Evolutionary conservation across 306 rosid genomes (phyloP).

Genomic region (Astragalus membranaceus): DNA sequence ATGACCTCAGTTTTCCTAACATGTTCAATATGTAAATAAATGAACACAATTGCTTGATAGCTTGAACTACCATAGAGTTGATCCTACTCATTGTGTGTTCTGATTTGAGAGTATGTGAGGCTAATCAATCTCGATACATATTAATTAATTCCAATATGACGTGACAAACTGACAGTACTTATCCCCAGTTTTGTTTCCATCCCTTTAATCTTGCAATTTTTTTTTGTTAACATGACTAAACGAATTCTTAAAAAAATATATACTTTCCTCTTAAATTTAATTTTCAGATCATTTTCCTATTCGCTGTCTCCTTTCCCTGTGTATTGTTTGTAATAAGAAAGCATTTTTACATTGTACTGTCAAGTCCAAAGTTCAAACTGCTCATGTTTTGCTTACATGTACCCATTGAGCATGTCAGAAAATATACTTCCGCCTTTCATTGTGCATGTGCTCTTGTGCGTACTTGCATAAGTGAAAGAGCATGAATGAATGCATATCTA

Average conservation of each 20-base stretch:
- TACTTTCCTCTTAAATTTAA: neutral
- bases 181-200: neutral
- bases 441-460: neutral
- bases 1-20: constrained; percentile 21
- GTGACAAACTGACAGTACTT: neutral
- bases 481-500: constrained; percentile 9
- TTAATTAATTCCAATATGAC: neutral
- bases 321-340: neutral
- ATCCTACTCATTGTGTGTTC: neutral
- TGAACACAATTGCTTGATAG: constrained; percentile 5
- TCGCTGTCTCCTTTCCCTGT: too few relatives aligned
- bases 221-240: neutral
- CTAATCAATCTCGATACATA: too few relatives aligned
- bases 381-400: neutral
- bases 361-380: neutral
- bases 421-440: neutral
- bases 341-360: neutral
- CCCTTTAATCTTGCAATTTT: neutral
- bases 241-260: neutral
- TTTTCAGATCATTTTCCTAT: neutral
- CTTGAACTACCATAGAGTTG: neutral
- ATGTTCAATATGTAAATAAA: constrained; percentile 6
- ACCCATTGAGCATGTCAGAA: neutral
- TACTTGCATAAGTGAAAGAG: constrained; percentile 14
- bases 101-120: neutral